Base-by-base conservation (phyloP, 768 basidiomycete species). In the Xerocomellus amylosporus region DNA sequence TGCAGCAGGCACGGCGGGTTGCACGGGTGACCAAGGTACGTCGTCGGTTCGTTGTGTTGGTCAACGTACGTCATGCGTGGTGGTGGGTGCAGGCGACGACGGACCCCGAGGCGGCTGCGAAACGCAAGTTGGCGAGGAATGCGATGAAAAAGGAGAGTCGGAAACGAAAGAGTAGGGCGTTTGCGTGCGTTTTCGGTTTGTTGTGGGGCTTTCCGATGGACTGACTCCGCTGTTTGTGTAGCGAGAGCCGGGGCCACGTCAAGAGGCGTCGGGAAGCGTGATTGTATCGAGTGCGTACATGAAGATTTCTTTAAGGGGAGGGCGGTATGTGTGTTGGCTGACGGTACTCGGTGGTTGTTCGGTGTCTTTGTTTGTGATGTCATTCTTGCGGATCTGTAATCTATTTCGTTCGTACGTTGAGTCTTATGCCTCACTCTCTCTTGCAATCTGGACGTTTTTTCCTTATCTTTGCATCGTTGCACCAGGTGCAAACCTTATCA, bases 141-240 rank as follows among this genome's bases (percentile, higher is more conserved):
- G 71, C 70, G 10, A 76, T 81, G 61, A 95, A 95, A 75, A 93
- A 92, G 71, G 91, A 90, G 61, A 88, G 88, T 59, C 79, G 86
- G 65, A 95, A 95, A 69, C 75, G 91, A 63, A 94, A 92, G 71
- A 79, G 77, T 42, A 70, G 75, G 26, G 64, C 69, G 24, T 85
- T 83, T 65, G 76, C 78, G 87, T 87, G 63, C 73, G 88, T 78
- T 4, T 43, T 43, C 8, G 37, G 33, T n/a, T 34, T 33, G 12
- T 4, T n/a, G 22, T 14, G 15, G 5, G 17, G n/a, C n/a, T n/a
- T n/a, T n/a, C n/a, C 37, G 19, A 49, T 39, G 38, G 4, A 39
- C 22, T 46, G 10, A 48, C 24, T 2, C 26, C 4, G n/a, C 26
- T 6, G 3, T 9, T 9, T 44, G 19, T 46, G 7, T 46, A 83